These are phyloP conservation scores for Trifolium fragiferum DNA, from an alignment of 306 rosid species.

Conservation along the genomic window DNA sequence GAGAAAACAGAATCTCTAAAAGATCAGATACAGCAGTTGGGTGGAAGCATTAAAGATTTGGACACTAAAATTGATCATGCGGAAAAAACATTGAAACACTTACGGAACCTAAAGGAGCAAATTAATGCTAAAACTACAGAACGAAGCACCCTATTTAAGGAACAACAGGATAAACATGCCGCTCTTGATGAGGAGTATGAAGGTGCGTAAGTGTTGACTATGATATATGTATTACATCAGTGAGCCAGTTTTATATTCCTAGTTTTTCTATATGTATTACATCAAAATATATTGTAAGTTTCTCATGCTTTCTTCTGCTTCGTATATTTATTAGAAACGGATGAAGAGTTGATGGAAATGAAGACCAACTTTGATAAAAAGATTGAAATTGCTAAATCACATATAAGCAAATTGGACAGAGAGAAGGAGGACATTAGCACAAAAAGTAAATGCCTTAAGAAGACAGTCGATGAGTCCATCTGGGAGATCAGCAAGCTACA, in stretches of 20 bases:
- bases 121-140: slow-evolving; percentile 66
- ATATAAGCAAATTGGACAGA: slow-evolving; percentile 73
- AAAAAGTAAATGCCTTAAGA: slow-evolving; percentile 50
- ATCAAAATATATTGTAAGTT: slow-evolving; percentile 30
- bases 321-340: slow-evolving; percentile 65
- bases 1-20: slow-evolving; percentile 69
- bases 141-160: slow-evolving; percentile 70
- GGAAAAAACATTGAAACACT: slow-evolving; percentile 59
- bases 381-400: slow-evolving; percentile 59
- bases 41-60: slow-evolving; percentile 62
- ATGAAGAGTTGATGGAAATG: slow-evolving; percentile 91
- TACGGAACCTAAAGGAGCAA: slow-evolving; percentile 65
- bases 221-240: slow-evolving; percentile 34
- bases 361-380: slow-evolving; percentile 81
- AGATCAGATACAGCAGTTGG: slow-evolving; percentile 72
- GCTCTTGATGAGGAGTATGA: slow-evolving; percentile 78
- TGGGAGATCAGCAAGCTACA: slow-evolving; percentile 77
- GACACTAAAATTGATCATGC: slow-evolving; percentile 61
- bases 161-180: slow-evolving; percentile 66
- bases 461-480: slow-evolving; percentile 49
- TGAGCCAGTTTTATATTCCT: slow-evolving; percentile 17
- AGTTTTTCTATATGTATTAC: background rate
- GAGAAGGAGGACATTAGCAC: slow-evolving; percentile 62
- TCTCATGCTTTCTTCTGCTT: slow-evolving; percentile 37
- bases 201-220: slow-evolving; percentile 56